Conservation (phyloP, 2,329 filamentous ascomycete genomes). For the Alternaria sp. region DNA sequence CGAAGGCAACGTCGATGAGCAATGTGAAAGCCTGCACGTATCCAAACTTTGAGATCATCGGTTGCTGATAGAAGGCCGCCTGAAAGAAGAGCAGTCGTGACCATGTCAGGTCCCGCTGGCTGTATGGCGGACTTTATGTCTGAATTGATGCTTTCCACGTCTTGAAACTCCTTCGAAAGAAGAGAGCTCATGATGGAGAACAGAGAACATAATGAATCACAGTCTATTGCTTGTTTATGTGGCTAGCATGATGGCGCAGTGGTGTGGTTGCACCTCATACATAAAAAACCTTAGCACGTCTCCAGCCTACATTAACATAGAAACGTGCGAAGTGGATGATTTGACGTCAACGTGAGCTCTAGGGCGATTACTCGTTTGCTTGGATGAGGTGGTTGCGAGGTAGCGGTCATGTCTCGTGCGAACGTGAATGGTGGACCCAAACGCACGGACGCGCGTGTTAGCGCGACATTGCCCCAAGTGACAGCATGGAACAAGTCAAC, state of each 20-base stretch:
- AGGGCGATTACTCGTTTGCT: not conserved
- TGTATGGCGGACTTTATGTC: not conserved
- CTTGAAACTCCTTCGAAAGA: too few species aligned
- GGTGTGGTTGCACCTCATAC: not conserved
- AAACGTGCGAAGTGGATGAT: not conserved
- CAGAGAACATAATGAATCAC: not conserved
- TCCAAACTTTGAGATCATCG: too few species aligned
- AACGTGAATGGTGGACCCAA: not conserved
- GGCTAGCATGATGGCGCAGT: too few species aligned
- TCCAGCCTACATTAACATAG: not conserved
- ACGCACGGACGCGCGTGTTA: slow-evolving; percentile 16
- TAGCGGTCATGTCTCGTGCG: not conserved
- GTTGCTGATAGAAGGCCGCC: too few species aligned
- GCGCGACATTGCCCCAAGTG: slow-evolving; percentile 16
- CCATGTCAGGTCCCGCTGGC: too few species aligned
- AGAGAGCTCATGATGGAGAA: not conserved
- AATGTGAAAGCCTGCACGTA: too few species aligned
- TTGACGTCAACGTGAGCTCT: not conserved
- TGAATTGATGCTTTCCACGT: not conserved
- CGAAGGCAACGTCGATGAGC: too few species aligned
- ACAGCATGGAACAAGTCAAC: slow-evolving; percentile 23
- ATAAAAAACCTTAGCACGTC: not conserved
- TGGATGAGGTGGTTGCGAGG: not conserved
- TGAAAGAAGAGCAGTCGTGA: too few species aligned
- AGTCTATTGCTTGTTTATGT: too few species aligned